Conservation (phyloP, 2,329 filamentous ascomycete species). For the Didymella glomerata region DNA sequence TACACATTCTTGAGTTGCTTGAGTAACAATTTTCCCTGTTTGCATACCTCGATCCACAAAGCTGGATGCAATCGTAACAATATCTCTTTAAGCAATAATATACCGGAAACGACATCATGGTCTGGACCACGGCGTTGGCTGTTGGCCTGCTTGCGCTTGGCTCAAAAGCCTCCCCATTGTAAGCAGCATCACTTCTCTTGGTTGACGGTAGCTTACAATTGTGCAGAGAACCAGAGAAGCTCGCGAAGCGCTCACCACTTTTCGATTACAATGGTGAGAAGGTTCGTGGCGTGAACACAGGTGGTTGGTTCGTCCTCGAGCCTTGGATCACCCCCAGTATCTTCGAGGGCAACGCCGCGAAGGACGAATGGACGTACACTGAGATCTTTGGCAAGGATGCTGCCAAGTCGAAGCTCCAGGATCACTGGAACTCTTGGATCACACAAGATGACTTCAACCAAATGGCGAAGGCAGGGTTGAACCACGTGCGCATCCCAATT, state of each 20-base stretch:
- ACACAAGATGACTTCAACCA: slow-evolving; percentile 63
- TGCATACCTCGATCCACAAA: slow-evolving; percentile 12
- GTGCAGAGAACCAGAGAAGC: slow-evolving; percentile 28
- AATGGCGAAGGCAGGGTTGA: slow-evolving; percentile 66
- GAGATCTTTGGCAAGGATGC: slow-evolving; percentile 59
- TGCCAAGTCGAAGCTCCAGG: slow-evolving; percentile 57
- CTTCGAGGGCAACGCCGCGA: slow-evolving; percentile 62
- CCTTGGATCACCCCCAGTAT: slow-evolving; percentile 71
- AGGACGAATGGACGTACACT: slow-evolving; percentile 67
- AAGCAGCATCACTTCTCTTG: slow-evolving; percentile 4
- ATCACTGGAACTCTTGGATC: slow-evolving; percentile 69
- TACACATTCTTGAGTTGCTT: slow-evolving; percentile 17
- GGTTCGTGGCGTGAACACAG: slow-evolving; percentile 71
- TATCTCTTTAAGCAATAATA: slow-evolving; percentile 19
- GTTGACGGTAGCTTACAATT: not conserved
- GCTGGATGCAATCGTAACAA: slow-evolving; percentile 22
- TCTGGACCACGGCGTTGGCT: slow-evolving; percentile 36
- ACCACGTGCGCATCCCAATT: slow-evolving; percentile 71
- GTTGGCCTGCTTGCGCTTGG: slow-evolving; percentile 44
- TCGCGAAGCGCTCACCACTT: slow-evolving; percentile 45
- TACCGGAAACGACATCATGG: slow-evolving; percentile 30
- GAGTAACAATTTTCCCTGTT: slow-evolving; percentile 19
- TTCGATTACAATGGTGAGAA: slow-evolving; percentile 65
- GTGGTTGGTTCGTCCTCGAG: slow-evolving; percentile 71
- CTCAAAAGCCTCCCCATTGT: slow-evolving; percentile 46